A percentile compares a stretch with the other conserved stretches of the same genome.
phyloP scores from a whole-genome alignment of 2,329 filamentous ascomycete species.

The Apiospora malaysiana region DNA sequence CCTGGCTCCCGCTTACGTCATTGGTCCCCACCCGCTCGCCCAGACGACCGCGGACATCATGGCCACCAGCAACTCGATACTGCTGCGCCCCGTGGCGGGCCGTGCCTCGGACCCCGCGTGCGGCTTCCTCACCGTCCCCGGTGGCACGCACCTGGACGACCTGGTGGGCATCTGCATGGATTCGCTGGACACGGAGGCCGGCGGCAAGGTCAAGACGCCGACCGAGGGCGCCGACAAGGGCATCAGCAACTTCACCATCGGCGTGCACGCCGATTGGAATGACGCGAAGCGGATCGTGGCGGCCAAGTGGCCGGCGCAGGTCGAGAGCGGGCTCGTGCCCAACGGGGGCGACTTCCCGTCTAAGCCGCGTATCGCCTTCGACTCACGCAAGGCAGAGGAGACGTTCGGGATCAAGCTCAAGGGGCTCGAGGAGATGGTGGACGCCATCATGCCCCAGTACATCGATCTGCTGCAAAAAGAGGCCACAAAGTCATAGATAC shows the following conservation, averaged over 20 bases:
- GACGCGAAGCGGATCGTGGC: conserved; percentile 22
- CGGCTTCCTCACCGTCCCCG: conserved; percentile 17
- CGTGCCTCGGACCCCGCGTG: neutral
- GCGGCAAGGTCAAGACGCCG: conserved; percentile 23
- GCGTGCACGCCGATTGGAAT: conserved; percentile 23
- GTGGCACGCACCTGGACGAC: conserved; percentile 22
- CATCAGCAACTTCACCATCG: conserved; percentile 22
- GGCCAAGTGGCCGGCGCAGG: conserved; percentile 26
- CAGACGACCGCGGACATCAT: conserved; percentile 21
- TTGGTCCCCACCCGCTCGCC: conserved; percentile 26
- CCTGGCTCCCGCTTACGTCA: conserved; percentile 25
- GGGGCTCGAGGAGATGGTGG: conserved; percentile 26
- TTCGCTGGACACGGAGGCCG: conserved; percentile 23
- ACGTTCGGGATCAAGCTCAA: conserved; percentile 23
- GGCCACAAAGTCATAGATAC: neutral
- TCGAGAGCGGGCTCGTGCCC: conserved; percentile 25
- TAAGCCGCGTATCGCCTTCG: conserved; percentile 23
- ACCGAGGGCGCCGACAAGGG: conserved; percentile 22
- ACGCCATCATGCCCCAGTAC: conserved; percentile 24
- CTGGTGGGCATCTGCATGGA: conserved; percentile 13
- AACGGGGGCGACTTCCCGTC: conserved; percentile 26
- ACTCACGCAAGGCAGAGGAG: conserved; percentile 12
- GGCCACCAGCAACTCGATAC: conserved; percentile 24
- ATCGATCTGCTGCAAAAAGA: conserved; percentile 24
- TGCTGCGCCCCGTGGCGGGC: conserved; percentile 22